Conservation (phyloP, 345 rosid species). For the Sisymbrium irio region DNA sequence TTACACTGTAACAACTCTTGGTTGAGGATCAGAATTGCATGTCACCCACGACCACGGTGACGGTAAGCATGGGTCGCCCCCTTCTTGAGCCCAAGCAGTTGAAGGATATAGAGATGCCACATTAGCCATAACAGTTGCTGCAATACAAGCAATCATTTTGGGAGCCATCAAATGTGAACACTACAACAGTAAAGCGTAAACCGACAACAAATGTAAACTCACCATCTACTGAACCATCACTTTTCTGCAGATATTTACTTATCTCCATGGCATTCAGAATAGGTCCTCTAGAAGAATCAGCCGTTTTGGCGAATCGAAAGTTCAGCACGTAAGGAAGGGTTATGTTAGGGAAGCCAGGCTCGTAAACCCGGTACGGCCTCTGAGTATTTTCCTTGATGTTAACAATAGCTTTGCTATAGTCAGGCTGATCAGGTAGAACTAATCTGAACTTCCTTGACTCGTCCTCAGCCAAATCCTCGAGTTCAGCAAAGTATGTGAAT, state of each 20-base stretch:
- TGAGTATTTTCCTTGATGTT: slow-evolving; percentile 91
- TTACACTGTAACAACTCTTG: slow-evolving; percentile 69
- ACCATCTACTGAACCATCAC: slow-evolving; percentile 83
- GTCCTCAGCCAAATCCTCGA: slow-evolving; percentile 64
- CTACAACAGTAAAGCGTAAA: background rate
- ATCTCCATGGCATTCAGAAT: slow-evolving; percentile 97
- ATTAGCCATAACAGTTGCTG: slow-evolving; percentile 59
- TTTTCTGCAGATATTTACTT: slow-evolving; percentile 61
- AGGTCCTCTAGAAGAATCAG: slow-evolving; percentile 89
- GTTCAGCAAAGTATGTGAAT: slow-evolving; percentile 78
- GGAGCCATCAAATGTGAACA: slow-evolving; percentile 15
- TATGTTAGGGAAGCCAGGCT: slow-evolving; percentile 79
- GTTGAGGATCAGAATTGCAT: slow-evolving; percentile 67
- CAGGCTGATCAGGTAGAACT: slow-evolving; percentile 67
- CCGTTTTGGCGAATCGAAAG: slow-evolving; percentile 70
- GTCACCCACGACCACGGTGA: slow-evolving; percentile 93
- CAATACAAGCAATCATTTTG: slow-evolving; percentile 34
- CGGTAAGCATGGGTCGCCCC: slow-evolving; percentile 94
- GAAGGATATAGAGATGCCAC: slow-evolving; percentile 50
- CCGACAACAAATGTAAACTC: slow-evolving; percentile 18
- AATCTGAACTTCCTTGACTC: slow-evolving; percentile 92
- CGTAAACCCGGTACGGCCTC: slow-evolving; percentile 69
- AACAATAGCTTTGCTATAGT: slow-evolving; percentile 69
- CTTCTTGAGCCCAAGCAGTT: slow-evolving; percentile 87
- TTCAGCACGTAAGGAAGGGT: slow-evolving; percentile 81